Evolutionary conservation across 768 basidiomycete genomes (phyloP).

Genomic region (Suillus clintonianus): DNA sequence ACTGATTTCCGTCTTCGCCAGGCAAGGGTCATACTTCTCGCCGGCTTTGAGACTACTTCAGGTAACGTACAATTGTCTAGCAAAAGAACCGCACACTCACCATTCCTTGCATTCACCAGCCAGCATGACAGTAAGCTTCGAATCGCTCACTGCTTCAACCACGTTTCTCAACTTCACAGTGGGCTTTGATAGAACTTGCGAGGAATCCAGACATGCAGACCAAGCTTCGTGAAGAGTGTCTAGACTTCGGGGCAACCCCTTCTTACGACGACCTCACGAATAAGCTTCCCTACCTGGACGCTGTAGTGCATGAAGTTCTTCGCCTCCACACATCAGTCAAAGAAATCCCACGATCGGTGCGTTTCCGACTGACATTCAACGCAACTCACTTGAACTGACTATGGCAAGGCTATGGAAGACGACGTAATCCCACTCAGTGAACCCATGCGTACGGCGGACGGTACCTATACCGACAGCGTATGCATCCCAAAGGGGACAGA

Average conservation of each 20-base stretch:
- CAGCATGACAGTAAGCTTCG: constrained; percentile 10
- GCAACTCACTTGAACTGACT: not conserved
- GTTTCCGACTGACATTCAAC: constrained; percentile 1
- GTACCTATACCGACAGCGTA: constrained; percentile 31
- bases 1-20: not conserved
- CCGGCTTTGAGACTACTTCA: constrained; percentile 23
- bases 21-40: constrained; percentile 14
- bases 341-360: constrained; percentile 35
- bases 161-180: constrained; percentile 21
- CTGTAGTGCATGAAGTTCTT: constrained; percentile 40
- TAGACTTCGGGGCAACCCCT: constrained; percentile 28
- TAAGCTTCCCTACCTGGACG: constrained; percentile 43
- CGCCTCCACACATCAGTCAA: constrained; percentile 37
- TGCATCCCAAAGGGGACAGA: constrained; percentile 40
- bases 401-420: constrained; percentile 37
- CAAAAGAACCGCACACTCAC: not conserved
- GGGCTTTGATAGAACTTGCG: constrained; percentile 34
- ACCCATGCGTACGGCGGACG: constrained; percentile 30
- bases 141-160: not conserved
- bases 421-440: constrained; percentile 39
- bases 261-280: constrained; percentile 41
- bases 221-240: constrained; percentile 30
- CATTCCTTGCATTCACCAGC: not conserved
- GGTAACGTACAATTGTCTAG: constrained; percentile 16
- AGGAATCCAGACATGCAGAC: constrained; percentile 25